Conservation (phyloP, 2,329 filamentous ascomycete species). For the Mollisiaceae sp. region DNA sequence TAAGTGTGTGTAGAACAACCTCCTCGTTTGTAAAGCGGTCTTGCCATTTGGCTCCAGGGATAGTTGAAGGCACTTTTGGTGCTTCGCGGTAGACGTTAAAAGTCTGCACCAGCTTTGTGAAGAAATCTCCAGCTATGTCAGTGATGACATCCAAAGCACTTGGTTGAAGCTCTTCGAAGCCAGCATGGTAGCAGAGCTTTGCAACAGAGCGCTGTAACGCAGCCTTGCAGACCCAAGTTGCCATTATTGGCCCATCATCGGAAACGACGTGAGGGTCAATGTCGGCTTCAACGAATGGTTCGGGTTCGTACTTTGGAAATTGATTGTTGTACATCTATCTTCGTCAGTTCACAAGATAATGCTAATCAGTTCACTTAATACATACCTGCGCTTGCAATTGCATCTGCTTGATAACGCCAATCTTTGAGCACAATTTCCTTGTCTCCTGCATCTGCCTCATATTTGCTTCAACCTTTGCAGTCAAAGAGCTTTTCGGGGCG, state of each 20-base stretch:
- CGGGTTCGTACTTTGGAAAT: constrained; percentile 93
- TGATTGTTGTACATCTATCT: constrained; percentile 91
- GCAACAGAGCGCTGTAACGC: constrained; percentile 89
- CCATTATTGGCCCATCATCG: constrained; percentile 87
- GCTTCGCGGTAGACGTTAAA: constrained; percentile 84
- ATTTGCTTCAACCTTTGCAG: constrained; percentile 85
- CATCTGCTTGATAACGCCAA: constrained; percentile 99
- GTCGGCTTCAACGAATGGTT: constrained; percentile 86
- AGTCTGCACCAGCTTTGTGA: constrained; percentile 79
- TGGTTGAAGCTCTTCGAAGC: constrained; percentile 96
- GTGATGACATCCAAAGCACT: constrained; percentile 90
- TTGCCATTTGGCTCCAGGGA: constrained; percentile 55
- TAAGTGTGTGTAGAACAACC: constrained; percentile 82
- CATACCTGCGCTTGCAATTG: constrained; percentile 92
- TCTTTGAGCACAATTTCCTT: constrained; percentile 92
- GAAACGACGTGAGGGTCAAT: constrained; percentile 88
- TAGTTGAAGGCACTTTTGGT: constrained; percentile 70
- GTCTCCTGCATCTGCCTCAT: constrained; percentile 97
- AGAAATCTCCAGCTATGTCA: constrained; percentile 88
- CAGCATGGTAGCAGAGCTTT: constrained; percentile 94
- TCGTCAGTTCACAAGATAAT: constrained; percentile 9
- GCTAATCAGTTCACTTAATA: constrained; percentile 5
- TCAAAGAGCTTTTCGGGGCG: constrained; percentile 74
- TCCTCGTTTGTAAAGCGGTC: constrained; percentile 82
- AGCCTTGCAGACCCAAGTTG: constrained; percentile 78